Conservation (phyloP, 176 grass and related monocot genomes). For the Carex cristatella region DNA sequence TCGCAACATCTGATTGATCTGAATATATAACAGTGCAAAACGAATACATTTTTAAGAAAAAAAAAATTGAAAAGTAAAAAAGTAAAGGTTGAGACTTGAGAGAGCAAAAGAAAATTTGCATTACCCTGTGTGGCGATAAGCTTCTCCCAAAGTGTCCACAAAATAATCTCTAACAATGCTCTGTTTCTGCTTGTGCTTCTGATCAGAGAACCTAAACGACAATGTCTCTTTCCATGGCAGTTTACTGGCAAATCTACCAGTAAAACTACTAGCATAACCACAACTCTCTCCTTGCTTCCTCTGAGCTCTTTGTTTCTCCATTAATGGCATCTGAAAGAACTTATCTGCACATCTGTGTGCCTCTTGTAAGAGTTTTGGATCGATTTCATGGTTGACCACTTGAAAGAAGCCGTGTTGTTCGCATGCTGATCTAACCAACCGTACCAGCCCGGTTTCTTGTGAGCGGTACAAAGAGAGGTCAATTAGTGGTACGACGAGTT, state of each 20-base stretch:
- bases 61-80: neutral
- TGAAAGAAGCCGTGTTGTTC: conserved; percentile 82
- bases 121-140: conserved; percentile 46
- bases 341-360: conserved; percentile 60
- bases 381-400: conserved; percentile 80
- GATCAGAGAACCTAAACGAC: conserved; percentile 46
- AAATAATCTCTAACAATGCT: conserved; percentile 50
- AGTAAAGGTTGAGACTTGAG: neutral
- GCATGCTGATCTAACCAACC: conserved; percentile 45
- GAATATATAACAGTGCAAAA: no score
- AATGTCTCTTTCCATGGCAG: conserved; percentile 99
- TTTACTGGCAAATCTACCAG: conserved; percentile 61
- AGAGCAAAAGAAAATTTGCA: neutral
- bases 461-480: conserved; percentile 52
- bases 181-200: neutral
- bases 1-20: no score
- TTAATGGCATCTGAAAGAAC: conserved; percentile 76
- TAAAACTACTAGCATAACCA: conserved; percentile 98
- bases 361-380: conserved; percentile 35
- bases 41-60: no score
- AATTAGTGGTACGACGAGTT: conserved; percentile 69
- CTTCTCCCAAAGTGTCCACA: conserved; percentile 41
- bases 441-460: conserved; percentile 29
- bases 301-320: conserved; percentile 76
- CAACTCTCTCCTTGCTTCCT: conserved; percentile 52